Evolutionary conservation across 1,139 yeast genomes (phyloP), one percentile per base, ranked within the genome.

Genomic region (Taphrina flavorubra): DNA sequence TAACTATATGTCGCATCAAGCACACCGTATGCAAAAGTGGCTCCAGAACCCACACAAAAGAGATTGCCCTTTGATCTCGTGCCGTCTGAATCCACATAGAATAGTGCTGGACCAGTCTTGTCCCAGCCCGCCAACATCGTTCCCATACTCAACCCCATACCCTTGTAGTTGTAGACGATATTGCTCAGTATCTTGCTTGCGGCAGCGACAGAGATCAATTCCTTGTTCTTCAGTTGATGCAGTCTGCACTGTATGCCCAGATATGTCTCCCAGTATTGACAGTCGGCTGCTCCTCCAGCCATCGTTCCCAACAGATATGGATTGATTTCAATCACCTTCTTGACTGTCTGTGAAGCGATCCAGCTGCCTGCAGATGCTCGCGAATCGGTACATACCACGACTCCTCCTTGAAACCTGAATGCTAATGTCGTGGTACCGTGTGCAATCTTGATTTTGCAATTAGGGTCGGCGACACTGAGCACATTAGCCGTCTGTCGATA

Each of bases 201-300:
- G 11, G 99, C 97, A 40, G 97, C 96, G 57, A 92, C 98, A 1
- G 96, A 87, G 73, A 94, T 94, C 75, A 99, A 85, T 79, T 92
- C 95, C 80, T 92, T 92, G 79, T 92, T 95, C 77, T 97, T 86
- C 76, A 94, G 84, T 79, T 94, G 99, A 78, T 92, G 97, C 75
- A 94, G 82, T 76, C 99, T 85, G 81, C 99, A 94, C 80, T 94
- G 98, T 25, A 97, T 83, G 73, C 99, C 99, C 72, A 94, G 84
- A 98, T 98, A 94, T 39, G 97, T 91, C 81, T 94, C 98, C 99
- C 99, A 94, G 80, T 84, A 95, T 79, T 95, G 99, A 83, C 99
- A 94, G 81, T 94, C 99, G 37, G 99, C 99, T 65, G 99, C 99
- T 82, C 98, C 98, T 80, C 99, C 99, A 47, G 99, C 99, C 97